Evolutionary conservation across 169 alveolate species (phyloP).

Genomic region (Plasmodium fragile): DNA sequence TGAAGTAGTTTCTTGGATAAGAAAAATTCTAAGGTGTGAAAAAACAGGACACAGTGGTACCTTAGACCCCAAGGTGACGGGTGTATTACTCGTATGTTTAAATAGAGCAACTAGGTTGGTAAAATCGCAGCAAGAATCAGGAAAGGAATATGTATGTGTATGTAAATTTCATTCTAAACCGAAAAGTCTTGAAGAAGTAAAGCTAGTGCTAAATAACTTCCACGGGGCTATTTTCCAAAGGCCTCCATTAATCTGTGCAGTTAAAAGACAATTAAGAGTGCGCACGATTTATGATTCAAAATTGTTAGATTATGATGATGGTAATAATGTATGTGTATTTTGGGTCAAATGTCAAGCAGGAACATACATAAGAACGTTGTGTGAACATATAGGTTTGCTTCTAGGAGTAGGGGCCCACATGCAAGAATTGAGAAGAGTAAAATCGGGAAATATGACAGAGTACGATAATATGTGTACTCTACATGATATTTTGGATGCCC

Average conservation of each 20-base stretch:
- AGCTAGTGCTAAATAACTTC: conserved; percentile 94
- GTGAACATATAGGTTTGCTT: conserved; percentile 99
- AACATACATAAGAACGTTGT: conserved; percentile 98
- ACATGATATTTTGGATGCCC: conserved; percentile 99
- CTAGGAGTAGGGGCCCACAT: conserved; percentile 99
- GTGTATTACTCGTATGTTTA: conserved; percentile 98
- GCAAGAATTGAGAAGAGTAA: conserved; percentile 99
- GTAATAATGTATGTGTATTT: conserved; percentile 96
- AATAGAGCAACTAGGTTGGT: conserved; percentile 99
- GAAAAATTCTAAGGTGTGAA: conserved; percentile 98
- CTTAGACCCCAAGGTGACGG: conserved; percentile 99
- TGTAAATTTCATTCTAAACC: conserved; percentile 96
- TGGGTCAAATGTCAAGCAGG: conserved; percentile 99
- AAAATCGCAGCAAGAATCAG: conserved; percentile 99
- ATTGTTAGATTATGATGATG: conserved; percentile 97
- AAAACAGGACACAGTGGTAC: conserved; percentile 99
- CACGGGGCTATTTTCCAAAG: conserved; percentile 99
- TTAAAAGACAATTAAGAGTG: conserved; percentile 99
- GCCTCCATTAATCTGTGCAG: conserved; percentile 99
- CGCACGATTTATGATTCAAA: conserved; percentile 98
- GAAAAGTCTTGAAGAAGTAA: conserved; percentile 71
- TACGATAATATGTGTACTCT: conserved; percentile 98
- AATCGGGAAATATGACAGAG: conserved; percentile 97
- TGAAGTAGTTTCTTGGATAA: conserved; percentile 99
- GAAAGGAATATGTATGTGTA: conserved; percentile 99